Evolutionary conservation across 768 basidiomycete genomes (phyloP), one percentile per base, ranked within the genome.

Genomic region (Naganishia kalamii): DNA sequence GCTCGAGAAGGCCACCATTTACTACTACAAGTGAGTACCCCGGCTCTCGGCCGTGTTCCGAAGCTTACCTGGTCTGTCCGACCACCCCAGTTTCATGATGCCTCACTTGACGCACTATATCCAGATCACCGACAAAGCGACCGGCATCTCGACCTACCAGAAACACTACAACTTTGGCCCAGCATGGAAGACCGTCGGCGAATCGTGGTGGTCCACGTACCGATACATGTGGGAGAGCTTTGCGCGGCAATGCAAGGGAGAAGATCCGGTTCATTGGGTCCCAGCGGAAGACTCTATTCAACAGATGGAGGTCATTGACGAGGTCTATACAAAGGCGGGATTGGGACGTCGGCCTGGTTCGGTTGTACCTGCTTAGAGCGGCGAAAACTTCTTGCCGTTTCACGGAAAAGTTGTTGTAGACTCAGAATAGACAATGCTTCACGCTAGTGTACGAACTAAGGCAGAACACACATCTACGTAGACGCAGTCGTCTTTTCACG

Each of bases 11-110:
- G 65, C 65, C 11, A 47, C 46, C 8, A 43, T 66, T 21, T 66
- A 66, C 50, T 66, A 49, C 59, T 66, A 66, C 41, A 66, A 66
- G 54, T 65, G 29, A 44, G 64, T 59, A 4, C 17, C 21, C 29
- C 33, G 1, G 5, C 5, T 21, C 27, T 15, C 0, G 6, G 8
- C 11, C 6, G 19, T 15, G 13, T 17, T 40, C 37, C 23, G 30
- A 7, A 8, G 44, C 47, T 62, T 15, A 62, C 46, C 15, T 17
- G 21, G 7, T n/a, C 25, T 47, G 46, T 17, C 17, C 17, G 17
- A 8, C 37, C 10, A 40, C 37, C 8, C 7, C 41, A 65, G 54
- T 27, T 61, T 62, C 46, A 66, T 62, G 65, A 60, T 66, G 65
- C 65, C 65, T 3, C 65, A 66, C 30, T 48, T 66, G 12, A 50